Base-by-base conservation (phyloP, 106 monocot species). In the Platanthera zijinensis region DNA sequence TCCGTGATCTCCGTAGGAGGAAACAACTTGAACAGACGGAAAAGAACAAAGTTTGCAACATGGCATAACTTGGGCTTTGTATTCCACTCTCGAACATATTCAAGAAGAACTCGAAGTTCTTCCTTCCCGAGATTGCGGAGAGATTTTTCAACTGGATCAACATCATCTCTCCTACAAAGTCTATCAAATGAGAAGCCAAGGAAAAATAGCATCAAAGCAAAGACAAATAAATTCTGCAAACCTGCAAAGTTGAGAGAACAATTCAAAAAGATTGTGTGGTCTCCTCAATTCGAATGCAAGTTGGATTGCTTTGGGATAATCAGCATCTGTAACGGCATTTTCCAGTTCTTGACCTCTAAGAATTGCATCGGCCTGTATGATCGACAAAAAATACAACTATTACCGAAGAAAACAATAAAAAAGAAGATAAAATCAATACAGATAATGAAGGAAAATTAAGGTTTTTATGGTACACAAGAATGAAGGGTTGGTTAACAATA, bases 61-160 rank as follows among this genome's bases (percentile, higher is more conserved):
- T 97, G 91, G 51, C 97, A 94, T 17, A 89, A 79, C 73, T 92
- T 91, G 69, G 94, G 89, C 73, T 92, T 93, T 56, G 97, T 97
- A 77, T 97, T 97, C 97, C 97, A 97, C 79, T 97, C 97, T 56
- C 97, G 82, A 75, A 90, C 70, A 74, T 94, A 97, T 67, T 94
- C 97, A 13, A 97, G 80, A 72, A 97, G 91, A 70, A 89, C 69
- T 45, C 85, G 86, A 17, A 97, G 52, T 57, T 94, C 94, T 39
- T 97, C 97, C 76, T 88, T 94, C 47, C 86, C 83, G 75, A 97
- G 85, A 82, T 68, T 72, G 77, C 45, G 5, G 57, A 97, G 74
- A 56, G 91, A 86, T 61, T 88, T 88, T 73, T 86, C 75, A 77
- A 86, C 61, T 19, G 81, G 80, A 48, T 85, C 84, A 1, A 80